phyloP scores from a whole-genome alignment of 345 rosid species.

The Salix suchowensis region DNA sequence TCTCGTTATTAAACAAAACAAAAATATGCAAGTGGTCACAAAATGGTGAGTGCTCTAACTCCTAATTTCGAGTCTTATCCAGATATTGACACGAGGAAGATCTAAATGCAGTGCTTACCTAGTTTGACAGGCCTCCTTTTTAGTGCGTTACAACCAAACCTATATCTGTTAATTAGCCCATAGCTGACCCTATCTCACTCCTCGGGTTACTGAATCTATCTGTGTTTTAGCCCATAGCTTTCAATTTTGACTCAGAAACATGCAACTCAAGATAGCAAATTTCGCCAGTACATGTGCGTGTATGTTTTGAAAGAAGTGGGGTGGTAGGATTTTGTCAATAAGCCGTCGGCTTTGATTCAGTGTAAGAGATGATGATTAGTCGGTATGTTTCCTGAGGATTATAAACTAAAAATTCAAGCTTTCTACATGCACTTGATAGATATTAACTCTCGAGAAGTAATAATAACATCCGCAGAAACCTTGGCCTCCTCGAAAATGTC shows the following conservation, averaged over 20 bases:
- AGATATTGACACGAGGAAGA: background rate
- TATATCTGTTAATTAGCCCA: slow-evolving; percentile 6
- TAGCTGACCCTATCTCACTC: background rate
- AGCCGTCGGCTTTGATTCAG: background rate
- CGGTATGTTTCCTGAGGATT: background rate
- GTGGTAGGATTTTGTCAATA: background rate
- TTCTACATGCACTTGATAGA: too few species aligned
- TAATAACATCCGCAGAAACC: too few species aligned
- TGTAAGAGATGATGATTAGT: background rate
- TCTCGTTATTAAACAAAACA: too few species aligned
- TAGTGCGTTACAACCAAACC: slow-evolving; percentile 33
- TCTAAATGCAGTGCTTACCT: background rate
- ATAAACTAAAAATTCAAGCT: too few species aligned
- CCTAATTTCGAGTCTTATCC: slow-evolving; percentile 17
- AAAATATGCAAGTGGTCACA: background rate
- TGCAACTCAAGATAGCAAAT: too few species aligned
- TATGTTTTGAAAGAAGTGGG: background rate
- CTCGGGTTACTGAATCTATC: background rate
- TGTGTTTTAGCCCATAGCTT: slow-evolving; percentile 8
- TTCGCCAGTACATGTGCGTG: background rate
- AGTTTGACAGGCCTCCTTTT: slow-evolving; percentile 4
- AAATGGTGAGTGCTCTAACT: slow-evolving; percentile 17
- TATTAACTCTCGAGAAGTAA: too few species aligned
- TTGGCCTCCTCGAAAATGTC: too few species aligned
- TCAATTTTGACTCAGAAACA: background rate